Percentiles rank a stretch among this genome's conserved stretches.
Conservation (phyloP, 169 alveolate species). For the Eimeria falciformis region DNA sequence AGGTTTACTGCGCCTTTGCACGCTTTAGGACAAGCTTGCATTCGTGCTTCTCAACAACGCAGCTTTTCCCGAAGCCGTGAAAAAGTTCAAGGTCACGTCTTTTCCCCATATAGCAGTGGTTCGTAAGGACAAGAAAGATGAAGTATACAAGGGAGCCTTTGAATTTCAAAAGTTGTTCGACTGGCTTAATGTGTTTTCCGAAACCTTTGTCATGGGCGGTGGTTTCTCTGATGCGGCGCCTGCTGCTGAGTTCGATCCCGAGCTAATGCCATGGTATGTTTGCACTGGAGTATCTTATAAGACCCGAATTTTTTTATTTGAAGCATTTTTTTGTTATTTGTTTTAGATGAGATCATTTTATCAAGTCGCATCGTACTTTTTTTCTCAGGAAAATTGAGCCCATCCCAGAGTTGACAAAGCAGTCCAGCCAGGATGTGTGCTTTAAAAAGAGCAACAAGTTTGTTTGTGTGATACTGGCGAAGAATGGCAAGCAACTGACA, state of each 20-base stretch:
- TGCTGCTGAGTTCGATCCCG: conserved; percentile 48
- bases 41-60: conserved; percentile 42
- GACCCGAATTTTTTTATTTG: too few relatives aligned
- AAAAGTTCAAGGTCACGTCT: conserved; percentile 89
- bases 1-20: background rate
- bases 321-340: too few relatives aligned
- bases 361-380: too few relatives aligned
- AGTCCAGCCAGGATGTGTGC: conserved; percentile 90
- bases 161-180: conserved; percentile 92
- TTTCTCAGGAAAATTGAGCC: conserved; percentile 83
- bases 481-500: conserved; percentile 83
- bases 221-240: conserved; percentile 88
- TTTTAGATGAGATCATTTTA: too few relatives aligned
- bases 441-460: conserved; percentile 86
- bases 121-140: conserved; percentile 87
- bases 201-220: conserved; percentile 97
- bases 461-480: conserved; percentile 88
- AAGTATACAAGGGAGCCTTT: conserved; percentile 92
- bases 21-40: conserved; percentile 69
- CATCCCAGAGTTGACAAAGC: conserved; percentile 88
- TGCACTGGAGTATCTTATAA: too few relatives aligned
- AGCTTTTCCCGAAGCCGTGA: conserved; percentile 85
- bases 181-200: conserved; percentile 96
- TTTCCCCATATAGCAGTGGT: conserved; percentile 92
- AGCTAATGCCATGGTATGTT: conserved; percentile 61